phyloP scores from a whole-genome alignment of 2,329 filamentous ascomycete genomes.

The Didymella glomerata region DNA sequence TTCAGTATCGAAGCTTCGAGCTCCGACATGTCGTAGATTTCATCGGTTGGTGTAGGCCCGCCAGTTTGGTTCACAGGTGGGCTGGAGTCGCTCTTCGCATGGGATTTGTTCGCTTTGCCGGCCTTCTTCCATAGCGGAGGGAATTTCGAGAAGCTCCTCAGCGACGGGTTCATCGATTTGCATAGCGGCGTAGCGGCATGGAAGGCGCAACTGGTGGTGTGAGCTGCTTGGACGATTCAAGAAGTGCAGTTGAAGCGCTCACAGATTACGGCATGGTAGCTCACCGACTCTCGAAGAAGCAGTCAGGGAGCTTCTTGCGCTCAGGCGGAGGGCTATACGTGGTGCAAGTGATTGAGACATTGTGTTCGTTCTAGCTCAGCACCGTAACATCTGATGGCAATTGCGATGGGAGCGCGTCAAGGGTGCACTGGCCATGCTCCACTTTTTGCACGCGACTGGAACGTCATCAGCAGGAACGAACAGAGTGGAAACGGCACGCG shows the following conservation, averaged over 20 bases:
- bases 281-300: slow-evolving; percentile 33
- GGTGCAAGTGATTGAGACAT: slow-evolving; percentile 42
- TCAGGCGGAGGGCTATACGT: slow-evolving; percentile 32
- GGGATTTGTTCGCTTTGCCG: slow-evolving; percentile 58
- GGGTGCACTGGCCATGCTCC: slow-evolving; percentile 22
- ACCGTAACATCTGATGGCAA: not conserved
- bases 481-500: not conserved
- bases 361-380: slow-evolving; percentile 8
- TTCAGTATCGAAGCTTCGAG: slow-evolving; percentile 65
- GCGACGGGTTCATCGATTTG: not conserved
- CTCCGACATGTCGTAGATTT: slow-evolving; percentile 68
- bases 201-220: slow-evolving; percentile 19
- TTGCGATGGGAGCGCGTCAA: slow-evolving; percentile 9
- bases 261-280: slow-evolving; percentile 37
- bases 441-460: slow-evolving; percentile 12
- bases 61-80: slow-evolving; percentile 38
- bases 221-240: slow-evolving; percentile 5
- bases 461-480: slow-evolving; percentile 9
- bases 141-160: slow-evolving; percentile 55
- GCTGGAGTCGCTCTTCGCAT: slow-evolving; percentile 48
- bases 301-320: slow-evolving; percentile 26
- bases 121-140: slow-evolving; percentile 60
- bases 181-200: slow-evolving; percentile 11
- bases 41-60: slow-evolving; percentile 53
- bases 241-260: slow-evolving; percentile 21